Percentiles rank a stretch among this genome's conserved stretches.
phyloP scores from a whole-genome alignment of 257 asterid genomes.

The Lantana camara region DNA sequence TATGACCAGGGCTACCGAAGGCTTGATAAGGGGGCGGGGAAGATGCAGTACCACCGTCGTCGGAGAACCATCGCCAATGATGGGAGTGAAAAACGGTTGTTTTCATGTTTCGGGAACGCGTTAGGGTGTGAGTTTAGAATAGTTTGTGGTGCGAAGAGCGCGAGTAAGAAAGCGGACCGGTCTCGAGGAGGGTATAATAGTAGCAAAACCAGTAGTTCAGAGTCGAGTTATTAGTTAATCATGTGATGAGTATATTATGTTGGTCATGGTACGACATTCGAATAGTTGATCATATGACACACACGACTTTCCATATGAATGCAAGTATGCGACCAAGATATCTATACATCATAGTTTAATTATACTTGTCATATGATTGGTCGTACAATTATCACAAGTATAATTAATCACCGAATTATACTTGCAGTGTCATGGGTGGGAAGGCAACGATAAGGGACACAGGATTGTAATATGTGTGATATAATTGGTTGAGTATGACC shows the following conservation, averaged over 20 bases:
- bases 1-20: slow-evolving; percentile 30
- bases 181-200: slow-evolving; percentile 15
- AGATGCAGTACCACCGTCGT: slow-evolving; percentile 14
- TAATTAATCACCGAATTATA: too few species aligned
- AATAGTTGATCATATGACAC: too few species aligned
- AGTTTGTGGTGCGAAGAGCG: slow-evolving; percentile 39
- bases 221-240: slow-evolving; percentile 15
- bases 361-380: too few species aligned
- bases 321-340: too few species aligned
- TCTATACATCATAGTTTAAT: too few species aligned
- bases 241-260: too few species aligned
- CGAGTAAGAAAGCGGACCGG: slow-evolving; percentile 26
- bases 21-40: slow-evolving; percentile 26
- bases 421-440: too few species aligned
- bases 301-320: too few species aligned
- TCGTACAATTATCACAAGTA: too few species aligned
- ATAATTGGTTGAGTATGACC: neutral
- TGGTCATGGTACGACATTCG: too few species aligned
- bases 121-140: slow-evolving; percentile 56
- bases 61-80: neutral
- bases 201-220: slow-evolving; percentile 26
- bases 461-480: neutral
- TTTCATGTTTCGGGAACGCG: slow-evolving; percentile 53
- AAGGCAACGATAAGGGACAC: too few species aligned
- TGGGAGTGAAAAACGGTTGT: slow-evolving; percentile 14